Conservation (phyloP, 2,329 filamentous ascomycete genomes). For the Nemania diffusa region DNA sequence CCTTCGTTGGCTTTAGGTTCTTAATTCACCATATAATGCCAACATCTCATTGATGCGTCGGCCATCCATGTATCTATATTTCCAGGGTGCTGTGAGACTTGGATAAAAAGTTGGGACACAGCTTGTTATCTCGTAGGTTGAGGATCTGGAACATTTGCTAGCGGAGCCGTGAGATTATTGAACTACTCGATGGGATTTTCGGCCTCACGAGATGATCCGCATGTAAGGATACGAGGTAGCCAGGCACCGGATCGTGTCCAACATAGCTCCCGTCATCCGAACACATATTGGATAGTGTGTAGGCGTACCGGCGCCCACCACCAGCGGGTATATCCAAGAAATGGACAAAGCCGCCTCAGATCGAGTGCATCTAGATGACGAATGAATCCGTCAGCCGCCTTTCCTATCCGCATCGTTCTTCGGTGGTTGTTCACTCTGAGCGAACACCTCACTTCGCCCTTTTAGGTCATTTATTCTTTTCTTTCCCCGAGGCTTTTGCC, state of each 20-base stretch:
- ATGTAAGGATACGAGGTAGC: slow-evolving; percentile 4
- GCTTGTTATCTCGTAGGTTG: background rate
- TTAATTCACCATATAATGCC: background rate
- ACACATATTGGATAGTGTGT: slow-evolving; percentile 8
- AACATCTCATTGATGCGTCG: background rate
- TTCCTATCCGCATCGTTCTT: slow-evolving; percentile 71
- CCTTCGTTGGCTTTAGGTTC: background rate
- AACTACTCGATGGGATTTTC: background rate
- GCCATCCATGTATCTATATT: background rate
- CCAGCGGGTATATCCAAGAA: slow-evolving; percentile 45
- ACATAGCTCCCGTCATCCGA: slow-evolving; percentile 13
- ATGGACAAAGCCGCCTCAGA: slow-evolving; percentile 31
- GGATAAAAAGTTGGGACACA: background rate
- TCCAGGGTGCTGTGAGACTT: background rate
- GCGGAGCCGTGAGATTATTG: background rate
- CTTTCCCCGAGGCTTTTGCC: slow-evolving; percentile 67
- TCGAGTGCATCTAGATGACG: slow-evolving; percentile 22
- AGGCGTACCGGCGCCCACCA: slow-evolving; percentile 19
- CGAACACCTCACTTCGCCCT: slow-evolving; percentile 54
- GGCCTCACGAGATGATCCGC: slow-evolving; percentile 2
- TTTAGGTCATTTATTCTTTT: slow-evolving; percentile 64
- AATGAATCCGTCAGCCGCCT: slow-evolving; percentile 61
- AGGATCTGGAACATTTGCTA: slow-evolving; percentile 2
- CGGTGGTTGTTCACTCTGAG: slow-evolving; percentile 64
- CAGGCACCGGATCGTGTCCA: slow-evolving; percentile 17